phyloP scores from a whole-genome alignment of 768 basidiomycete species.

The Collybiopsis luxurians region DNA sequence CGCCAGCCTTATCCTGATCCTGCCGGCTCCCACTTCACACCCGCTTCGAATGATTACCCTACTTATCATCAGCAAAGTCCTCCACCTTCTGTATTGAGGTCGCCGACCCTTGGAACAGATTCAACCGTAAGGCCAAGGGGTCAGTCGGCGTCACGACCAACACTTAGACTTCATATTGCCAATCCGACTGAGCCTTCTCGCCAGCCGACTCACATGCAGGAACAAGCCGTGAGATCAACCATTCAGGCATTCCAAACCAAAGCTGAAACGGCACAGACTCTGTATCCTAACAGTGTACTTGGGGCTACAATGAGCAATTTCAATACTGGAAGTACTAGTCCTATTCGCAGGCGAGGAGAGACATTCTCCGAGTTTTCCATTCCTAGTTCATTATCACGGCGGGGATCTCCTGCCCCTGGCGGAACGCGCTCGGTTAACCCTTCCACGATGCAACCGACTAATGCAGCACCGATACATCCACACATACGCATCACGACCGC shows the following conservation, averaged over 20 bases:
- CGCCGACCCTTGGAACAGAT: background rate
- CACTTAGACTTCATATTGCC: constrained; percentile 5
- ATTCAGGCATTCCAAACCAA: background rate
- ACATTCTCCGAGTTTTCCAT: constrained; percentile 4
- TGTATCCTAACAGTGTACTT: background rate
- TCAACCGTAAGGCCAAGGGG: background rate
- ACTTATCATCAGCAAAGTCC: background rate
- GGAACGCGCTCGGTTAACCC: background rate
- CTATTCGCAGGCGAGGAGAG: constrained; percentile 1
- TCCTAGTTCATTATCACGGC: background rate
- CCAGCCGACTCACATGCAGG: background rate
- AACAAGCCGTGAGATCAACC: background rate
- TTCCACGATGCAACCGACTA: background rate
- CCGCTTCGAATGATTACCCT: background rate
- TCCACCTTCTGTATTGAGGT: background rate
- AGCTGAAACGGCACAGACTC: background rate
- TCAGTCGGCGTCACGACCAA: constrained; percentile 5
- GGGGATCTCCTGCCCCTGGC: background rate
- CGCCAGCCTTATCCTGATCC: background rate
- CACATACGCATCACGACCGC: constrained; percentile 5
- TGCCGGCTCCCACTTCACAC: background rate
- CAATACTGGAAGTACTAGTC: background rate
- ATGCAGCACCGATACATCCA: background rate
- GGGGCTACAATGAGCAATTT: background rate
- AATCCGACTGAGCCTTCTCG: constrained; percentile 4